A percentile compares a stretch with the other conserved stretches of the same genome.
Conservation (phyloP, 2,329 filamentous ascomycete genomes). For the Pyricularia grisea region DNA sequence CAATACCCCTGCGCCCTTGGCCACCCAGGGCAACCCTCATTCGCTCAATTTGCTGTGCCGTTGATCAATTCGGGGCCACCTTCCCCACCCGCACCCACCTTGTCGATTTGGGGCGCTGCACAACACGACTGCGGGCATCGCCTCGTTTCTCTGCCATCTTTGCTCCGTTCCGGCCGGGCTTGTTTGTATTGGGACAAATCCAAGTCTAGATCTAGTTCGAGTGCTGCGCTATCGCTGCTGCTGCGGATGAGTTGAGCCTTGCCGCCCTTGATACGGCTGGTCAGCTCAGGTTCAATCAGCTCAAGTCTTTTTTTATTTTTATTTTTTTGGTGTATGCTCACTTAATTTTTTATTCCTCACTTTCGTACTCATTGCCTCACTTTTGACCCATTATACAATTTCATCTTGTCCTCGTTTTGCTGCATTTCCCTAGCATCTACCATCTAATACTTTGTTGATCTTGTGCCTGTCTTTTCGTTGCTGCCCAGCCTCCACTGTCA, state of each 20-base stretch:
- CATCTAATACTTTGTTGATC: not conserved
- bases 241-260: not conserved
- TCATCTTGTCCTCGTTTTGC: not conserved
- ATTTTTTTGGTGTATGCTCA: no score
- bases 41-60: not conserved
- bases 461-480: not conserved
- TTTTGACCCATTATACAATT: not conserved
- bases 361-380: no score
- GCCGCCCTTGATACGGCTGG: not conserved
- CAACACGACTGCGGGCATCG: not conserved
- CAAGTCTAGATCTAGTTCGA: not conserved
- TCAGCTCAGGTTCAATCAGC: not conserved
- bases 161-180: not conserved
- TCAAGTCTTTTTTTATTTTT: not conserved
- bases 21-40: not conserved
- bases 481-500: not conserved
- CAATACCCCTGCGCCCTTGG: not conserved
- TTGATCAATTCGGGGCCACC: not conserved
- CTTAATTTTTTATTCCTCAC: no score
- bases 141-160: not conserved
- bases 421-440: not conserved
- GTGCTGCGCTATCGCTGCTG: not conserved
- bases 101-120: not conserved
- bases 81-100: not conserved
- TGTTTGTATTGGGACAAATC: not conserved